Base-by-base conservation (phyloP, 1,284 basidiomycete species). In the Apiotrichum siamense region DNA sequence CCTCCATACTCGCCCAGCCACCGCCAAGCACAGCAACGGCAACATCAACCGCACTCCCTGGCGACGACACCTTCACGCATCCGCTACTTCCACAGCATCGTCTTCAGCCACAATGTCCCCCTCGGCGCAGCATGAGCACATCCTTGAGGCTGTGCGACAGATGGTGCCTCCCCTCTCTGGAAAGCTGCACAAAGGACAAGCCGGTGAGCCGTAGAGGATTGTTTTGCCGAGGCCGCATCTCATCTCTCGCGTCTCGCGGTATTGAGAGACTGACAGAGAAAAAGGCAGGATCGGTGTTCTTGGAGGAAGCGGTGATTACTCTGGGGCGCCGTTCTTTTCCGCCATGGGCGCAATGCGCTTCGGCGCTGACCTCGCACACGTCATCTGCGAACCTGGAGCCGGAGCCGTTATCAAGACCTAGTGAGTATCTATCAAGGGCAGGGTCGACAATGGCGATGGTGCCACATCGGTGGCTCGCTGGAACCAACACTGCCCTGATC, bases 311-410 rank as follows among this genome's bases (percentile, higher is more conserved):
- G 78, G 86, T 57, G 94, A 97, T 64, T 98, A 97, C 73, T 90
- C 92, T 0, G 96, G 94, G 17, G 94, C 94, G 23, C 94, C 94
- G 0, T 98, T 84, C 79, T 98, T 94, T 67, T 85, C 89, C 3
- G 83, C 88, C 24, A 88, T 94, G 64, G 85, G 90, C 7, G 86
- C 90, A 1, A 79, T 92, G 60, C 81, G 88, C 57, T 80, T 92
- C 65, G 94, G 93, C 27, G 87, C 86, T 46, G 94, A 97, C 72
- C 80, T 97, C 38, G 90, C 91, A 23, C 93, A 97, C 78, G 91
- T 97, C 49, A 93, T 98, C 47, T 98, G 94, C 75, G 86, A 92
- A 12, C 94, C 94, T 0, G 83, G 82, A 1, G 90, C 91, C 2
- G 88, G 88, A 25, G 80, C 80, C 3, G 86, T 91, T 21, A 97